Evolutionary conservation across 192 early-diverging fungal species (phyloP).

Genomic region (Chytriomyces hyalinus): DNA sequence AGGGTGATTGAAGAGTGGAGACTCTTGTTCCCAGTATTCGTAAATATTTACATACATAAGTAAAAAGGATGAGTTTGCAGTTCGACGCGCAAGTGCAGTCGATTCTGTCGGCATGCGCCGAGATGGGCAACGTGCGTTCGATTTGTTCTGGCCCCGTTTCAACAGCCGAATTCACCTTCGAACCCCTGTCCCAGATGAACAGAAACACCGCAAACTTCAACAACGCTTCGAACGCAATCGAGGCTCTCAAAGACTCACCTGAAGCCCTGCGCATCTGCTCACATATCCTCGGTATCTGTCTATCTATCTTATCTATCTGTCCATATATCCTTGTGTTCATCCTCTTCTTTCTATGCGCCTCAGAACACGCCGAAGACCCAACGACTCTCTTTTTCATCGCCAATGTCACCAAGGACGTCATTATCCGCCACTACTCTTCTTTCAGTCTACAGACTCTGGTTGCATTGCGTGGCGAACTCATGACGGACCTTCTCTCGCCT

Average conservation of each 20-base stretch:
- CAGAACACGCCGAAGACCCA: constrained; percentile 22
- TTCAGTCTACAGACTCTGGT: background rate
- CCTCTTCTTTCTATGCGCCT: background rate
- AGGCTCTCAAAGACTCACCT: constrained; percentile 7
- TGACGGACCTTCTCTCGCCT: constrained; percentile 11
- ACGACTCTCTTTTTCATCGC: constrained; percentile 26
- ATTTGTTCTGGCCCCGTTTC: no score
- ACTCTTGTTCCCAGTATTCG: no score
- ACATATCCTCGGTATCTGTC: constrained; percentile 19
- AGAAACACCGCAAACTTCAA: no score
- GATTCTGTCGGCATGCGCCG: no score
- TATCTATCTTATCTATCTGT: no score
- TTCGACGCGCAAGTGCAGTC: background rate
- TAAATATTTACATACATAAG: no score
- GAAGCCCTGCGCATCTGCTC: constrained; percentile 8
- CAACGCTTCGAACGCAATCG: no score
- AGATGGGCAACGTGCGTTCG: no score
- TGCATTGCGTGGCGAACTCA: constrained; percentile 18
- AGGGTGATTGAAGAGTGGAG: no score
- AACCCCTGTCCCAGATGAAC: no score
- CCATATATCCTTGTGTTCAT: background rate
- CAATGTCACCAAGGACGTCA: constrained; percentile 30
- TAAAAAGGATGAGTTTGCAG: background rate
- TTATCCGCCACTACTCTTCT: constrained; percentile 23
- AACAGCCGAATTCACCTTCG: no score